Evolutionary conservation across 257 asterid species (phyloP).

Genomic region (Phtheirospermum japonicum): DNA sequence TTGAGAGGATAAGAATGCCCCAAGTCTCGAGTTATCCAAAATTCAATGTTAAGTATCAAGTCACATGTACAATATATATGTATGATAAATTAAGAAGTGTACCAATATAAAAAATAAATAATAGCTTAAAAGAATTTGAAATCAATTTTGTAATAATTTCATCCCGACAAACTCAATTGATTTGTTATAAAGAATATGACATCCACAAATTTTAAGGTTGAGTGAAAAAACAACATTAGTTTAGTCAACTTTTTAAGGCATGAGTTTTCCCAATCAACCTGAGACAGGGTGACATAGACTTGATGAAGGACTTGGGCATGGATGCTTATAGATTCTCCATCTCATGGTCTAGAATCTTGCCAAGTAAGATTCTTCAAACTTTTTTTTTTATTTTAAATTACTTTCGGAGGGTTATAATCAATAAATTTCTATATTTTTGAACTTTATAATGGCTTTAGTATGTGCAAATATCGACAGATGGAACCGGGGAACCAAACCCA

Average conservation of each 20-base stretch:
- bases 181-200: no score
- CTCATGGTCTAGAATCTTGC: conserved; percentile 86
- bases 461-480: conserved; percentile 44
- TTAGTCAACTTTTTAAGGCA: conserved; percentile 26
- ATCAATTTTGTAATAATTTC: no score
- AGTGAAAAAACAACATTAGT: background rate
- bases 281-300: conserved; percentile 66
- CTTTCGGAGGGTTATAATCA: background rate
- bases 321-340: conserved; percentile 91
- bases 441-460: no score
- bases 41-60: no score
- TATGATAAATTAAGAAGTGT: no score
- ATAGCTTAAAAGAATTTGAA: no score
- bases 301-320: conserved; percentile 83
- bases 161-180: no score
- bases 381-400: no score
- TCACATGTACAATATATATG: conserved; percentile 17
- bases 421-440: no score
- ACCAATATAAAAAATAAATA: no score
- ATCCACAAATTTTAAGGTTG: conserved; percentile 12
- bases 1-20: conserved; percentile 34
- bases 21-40: background rate
- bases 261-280: conserved; percentile 27
- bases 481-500: conserved; percentile 71
- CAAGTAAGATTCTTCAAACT: conserved; percentile 48